Base-by-base conservation (phyloP, 2,329 filamentous ascomycete genomes). In the Sclerotinia trifoliorum region DNA sequence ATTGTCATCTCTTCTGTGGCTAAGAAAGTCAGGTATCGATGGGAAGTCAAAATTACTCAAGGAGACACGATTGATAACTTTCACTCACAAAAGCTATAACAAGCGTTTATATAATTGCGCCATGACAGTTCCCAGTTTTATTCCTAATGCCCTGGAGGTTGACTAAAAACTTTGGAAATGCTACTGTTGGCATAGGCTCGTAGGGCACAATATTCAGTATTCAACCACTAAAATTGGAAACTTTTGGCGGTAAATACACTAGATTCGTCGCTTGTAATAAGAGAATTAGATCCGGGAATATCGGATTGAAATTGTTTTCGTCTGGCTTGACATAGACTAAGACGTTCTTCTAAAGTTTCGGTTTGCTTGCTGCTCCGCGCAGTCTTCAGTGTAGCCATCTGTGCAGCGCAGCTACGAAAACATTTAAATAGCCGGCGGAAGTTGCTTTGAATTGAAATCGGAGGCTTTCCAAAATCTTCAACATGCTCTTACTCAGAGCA, bases 101-200 rank as follows among this genome's bases (percentile, higher is more conserved):
- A 0, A 80, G 80, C 32, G 80, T 79, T 2, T 80, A 85, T 69
- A 82, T 82, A 1, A 80, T 84, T 39, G 86, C 75, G 73, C 78
- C 15, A 80, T 85, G 68, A 85, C 83, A 24, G 79, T 72, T 70
- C 76, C 82, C 46, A 66, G 79, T 72, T 77, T 81, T 77, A 75
- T 83, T 32, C 44, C 46, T 8, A 46, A 68, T 24, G 49, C 32
- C 4, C 6, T 62, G 6, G 67, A 65, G 7, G 44, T 67, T 17
- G 70, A 72, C 35, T 68, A 85, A 81, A 71, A 78, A 78, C 67
- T 75, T 83, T 24, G 80, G 78, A 49, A 79, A 82, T 44, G 79
- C 78, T 1, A 77, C 78, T 55, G 78, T 81, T 72, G 74, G 74
- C 2, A 75, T 76, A 0, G 79, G 79, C 4, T 80, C 79, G 0